Base-by-base conservation (phyloP, 495 filamentous ascomycete genomes). In the Parachaetomium inaequale region DNA sequence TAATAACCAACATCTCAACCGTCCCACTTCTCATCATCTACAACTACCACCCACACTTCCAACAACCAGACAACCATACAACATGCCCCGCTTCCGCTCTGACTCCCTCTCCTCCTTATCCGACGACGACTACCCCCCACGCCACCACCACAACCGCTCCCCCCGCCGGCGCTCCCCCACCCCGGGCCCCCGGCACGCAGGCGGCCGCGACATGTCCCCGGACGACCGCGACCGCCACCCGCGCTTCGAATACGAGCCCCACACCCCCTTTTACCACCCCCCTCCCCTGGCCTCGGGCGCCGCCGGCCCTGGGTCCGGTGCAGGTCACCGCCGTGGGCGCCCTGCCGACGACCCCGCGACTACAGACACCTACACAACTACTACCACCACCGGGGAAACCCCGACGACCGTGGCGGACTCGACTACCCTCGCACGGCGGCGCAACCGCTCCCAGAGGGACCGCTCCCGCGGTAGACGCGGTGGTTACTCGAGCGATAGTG, bases 191-290 rank as follows among this genome's bases (percentile, higher is more conserved):
- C 62, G 34, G 38, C 58, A 26, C 56, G 38, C n/a, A n/a, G 60
- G 32, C 58, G 31, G 40, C 23, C 57, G 58, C 47, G 57, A 59
- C 57, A 29, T 28, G 21, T 38, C 21, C 23, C 34, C 57, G 2
- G 17, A 17, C 26, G 25, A 50, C 42, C n/a, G 31, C 26, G 28
- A 59, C 31, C 38, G 11, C 42, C 57, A 58, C 26, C 43, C 26
- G 3, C 57, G 46, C 28, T 26, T 63, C 17, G 11, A 66, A 29
- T 60, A 49, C 50, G 60, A 66, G 42, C 31, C 40, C 0, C 49
- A 59, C 55, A 64, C 55, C 38, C 55, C 62, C 12, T 62, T 64
- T 47, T 67, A 67, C 61, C 53, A 51, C 12, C 52, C 61, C 15
- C 14, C 57, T 5, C 52, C 61, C 15, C 14, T 40, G 6, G 26